These are phyloP conservation scores for Rhizophora apiculata DNA, from an alignment of 345 rosid genomes.

Conservation along the genomic window DNA sequence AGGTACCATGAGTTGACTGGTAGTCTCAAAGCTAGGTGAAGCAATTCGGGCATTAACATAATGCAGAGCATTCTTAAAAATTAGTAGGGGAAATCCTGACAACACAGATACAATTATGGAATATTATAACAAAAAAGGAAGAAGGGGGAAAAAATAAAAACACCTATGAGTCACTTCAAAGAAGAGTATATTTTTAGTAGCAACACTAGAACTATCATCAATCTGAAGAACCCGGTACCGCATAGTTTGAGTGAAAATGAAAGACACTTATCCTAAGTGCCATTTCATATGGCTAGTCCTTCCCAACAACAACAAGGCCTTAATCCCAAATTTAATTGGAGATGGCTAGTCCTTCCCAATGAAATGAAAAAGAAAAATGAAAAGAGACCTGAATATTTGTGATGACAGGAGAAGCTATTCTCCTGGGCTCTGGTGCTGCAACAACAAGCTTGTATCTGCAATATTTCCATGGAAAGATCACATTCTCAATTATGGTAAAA, in stretches of 20 bases:
- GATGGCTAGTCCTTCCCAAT: not conserved
- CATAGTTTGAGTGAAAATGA: not conserved
- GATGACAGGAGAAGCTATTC: conserved; percentile 68
- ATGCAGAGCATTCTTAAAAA: not conserved
- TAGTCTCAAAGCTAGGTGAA: not conserved
- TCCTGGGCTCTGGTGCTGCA: conserved; percentile 76
- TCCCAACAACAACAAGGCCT: not conserved
- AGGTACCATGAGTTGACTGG: not conserved
- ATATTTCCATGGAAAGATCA: conserved; percentile 17
- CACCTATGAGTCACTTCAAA: not conserved
- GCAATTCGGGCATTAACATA: not conserved
- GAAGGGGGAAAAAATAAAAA: not conserved
- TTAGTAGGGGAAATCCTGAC: not conserved
- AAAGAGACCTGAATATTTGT: conserved; percentile 77
- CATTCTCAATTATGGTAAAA: not conserved
- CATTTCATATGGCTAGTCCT: conserved; percentile 1
- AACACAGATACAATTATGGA: not conserved
- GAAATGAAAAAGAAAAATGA: not conserved
- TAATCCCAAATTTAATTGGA: too few species aligned
- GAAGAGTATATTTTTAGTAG: not conserved
- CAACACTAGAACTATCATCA: not conserved
- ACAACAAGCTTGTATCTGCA: conserved; percentile 87
- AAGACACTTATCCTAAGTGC: not conserved
- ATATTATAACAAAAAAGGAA: not conserved
- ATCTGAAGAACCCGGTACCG: not conserved